Evolutionary conservation across 2,329 filamentous ascomycete genomes (phyloP).

Genomic region (Xylaria hypoxylon): DNA sequence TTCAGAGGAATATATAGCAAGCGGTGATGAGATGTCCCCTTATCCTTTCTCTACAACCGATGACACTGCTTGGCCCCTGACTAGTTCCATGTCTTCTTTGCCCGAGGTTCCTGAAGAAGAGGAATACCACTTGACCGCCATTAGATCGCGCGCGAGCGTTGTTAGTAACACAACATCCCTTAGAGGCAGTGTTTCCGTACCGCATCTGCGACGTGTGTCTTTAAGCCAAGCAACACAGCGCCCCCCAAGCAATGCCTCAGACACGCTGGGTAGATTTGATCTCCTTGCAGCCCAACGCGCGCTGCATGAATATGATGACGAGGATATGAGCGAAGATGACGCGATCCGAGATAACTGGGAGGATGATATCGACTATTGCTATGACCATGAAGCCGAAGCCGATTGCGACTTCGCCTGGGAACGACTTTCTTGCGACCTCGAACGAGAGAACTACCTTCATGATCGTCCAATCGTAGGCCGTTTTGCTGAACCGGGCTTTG

Average conservation of each 20-base stretch:
- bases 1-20: constrained; percentile 27
- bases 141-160: constrained; percentile 58
- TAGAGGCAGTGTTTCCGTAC: constrained; percentile 67
- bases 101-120: constrained; percentile 74
- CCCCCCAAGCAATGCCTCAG: constrained; percentile 62
- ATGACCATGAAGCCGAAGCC: constrained; percentile 75
- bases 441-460: constrained; percentile 49
- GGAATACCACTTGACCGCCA: constrained; percentile 58
- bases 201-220: constrained; percentile 62
- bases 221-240: constrained; percentile 51
- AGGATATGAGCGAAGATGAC: constrained; percentile 42
- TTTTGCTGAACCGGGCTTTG: constrained; percentile 29
- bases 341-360: constrained; percentile 69
- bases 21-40: constrained; percentile 42
- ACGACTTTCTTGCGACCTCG: constrained; percentile 64
- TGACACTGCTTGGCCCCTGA: constrained; percentile 60
- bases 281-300: constrained; percentile 53
- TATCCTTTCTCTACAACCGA: constrained; percentile 59
- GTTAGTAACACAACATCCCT: constrained; percentile 64
- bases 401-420: constrained; percentile 76
- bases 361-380: constrained; percentile 77
- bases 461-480: constrained; percentile 19
- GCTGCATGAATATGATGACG: constrained; percentile 45
- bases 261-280: constrained; percentile 62
- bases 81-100: constrained; percentile 56